phyloP scores from a whole-genome alignment of 129 eudicot species.

The Chrysanthemum lavandulifolium region DNA sequence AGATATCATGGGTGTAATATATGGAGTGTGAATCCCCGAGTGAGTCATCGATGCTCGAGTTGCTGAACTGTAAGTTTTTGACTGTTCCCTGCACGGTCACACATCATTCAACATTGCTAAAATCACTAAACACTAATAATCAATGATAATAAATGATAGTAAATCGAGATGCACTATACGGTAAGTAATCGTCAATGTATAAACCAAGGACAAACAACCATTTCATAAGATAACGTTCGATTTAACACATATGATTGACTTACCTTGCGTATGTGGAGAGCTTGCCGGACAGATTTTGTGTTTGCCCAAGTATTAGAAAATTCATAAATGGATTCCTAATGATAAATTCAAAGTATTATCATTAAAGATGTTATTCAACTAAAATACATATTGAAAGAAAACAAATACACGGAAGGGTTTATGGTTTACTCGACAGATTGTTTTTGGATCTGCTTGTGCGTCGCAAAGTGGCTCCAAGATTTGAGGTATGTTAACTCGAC shows the following conservation, averaged over 20 bases:
- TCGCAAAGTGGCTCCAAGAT: slow-evolving; percentile 30
- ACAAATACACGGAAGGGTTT: not conserved
- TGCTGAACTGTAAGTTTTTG: slow-evolving; percentile 10
- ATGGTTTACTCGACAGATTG: slow-evolving; percentile 28
- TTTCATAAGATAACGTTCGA: too few species aligned
- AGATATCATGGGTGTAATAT: slow-evolving; percentile 26
- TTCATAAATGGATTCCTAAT: slow-evolving; percentile 29
- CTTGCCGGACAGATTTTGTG: slow-evolving; percentile 34
- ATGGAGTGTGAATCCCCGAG: slow-evolving; percentile 22
- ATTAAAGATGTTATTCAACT: not conserved
- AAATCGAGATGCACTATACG: not conserved
- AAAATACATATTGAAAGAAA: not conserved
- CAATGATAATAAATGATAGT: not conserved
- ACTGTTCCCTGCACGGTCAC: slow-evolving; percentile 24
- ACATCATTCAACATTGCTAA: not conserved
- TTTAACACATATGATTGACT: slow-evolving; percentile 1
- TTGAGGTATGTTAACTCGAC: slow-evolving; percentile 13
- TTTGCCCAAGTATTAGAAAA: slow-evolving; percentile 40
- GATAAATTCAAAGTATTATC: not conserved
- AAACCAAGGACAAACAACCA: not conserved
- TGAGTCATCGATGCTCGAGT: slow-evolving; percentile 14
- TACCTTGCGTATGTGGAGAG: slow-evolving; percentile 52
- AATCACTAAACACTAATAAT: not conserved
- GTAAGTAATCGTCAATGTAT: not conserved
- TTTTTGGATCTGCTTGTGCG: slow-evolving; percentile 18